These are phyloP conservation scores for Glonium stellatum DNA, from an alignment of 495 filamentous ascomycete genomes.

Conservation along the genomic window DNA sequence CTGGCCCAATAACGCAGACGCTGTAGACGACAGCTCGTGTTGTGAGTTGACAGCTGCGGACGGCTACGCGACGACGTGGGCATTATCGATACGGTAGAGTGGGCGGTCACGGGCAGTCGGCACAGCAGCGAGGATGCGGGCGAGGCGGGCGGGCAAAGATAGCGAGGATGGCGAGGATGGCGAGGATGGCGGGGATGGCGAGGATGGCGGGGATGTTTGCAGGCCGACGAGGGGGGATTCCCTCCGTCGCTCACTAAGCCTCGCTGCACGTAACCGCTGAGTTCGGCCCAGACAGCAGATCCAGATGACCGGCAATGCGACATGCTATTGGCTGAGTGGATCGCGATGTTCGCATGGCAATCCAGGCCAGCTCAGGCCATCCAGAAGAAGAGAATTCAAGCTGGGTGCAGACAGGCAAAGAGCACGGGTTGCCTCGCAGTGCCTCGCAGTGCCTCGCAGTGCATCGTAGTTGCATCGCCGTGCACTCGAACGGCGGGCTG, in stretches of 20 bases:
- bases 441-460: too few species aligned
- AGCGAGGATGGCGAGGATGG: too few species aligned
- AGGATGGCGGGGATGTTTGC: too few species aligned
- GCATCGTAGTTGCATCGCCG: too few species aligned
- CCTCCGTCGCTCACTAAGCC: background rate
- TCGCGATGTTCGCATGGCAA: background rate
- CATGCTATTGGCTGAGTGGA: background rate
- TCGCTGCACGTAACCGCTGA: constrained; percentile 4
- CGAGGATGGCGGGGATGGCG: too few species aligned
- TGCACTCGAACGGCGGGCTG: background rate
- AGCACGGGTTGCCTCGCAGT: too few species aligned
- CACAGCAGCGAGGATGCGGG: too few species aligned
- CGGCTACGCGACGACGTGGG: background rate
- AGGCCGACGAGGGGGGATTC: background rate
- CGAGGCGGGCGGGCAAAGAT: too few species aligned
- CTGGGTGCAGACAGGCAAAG: background rate
- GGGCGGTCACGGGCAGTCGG: too few species aligned
- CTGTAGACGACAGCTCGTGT: background rate
- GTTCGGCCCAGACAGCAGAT: background rate
- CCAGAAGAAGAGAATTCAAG: background rate
- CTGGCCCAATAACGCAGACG: background rate
- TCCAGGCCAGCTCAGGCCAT: background rate
- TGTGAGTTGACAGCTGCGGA: background rate
- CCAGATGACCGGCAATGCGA: background rate
- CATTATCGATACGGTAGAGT: background rate